These are phyloP conservation scores for Tricholoma bakamatsutake DNA, from an alignment of 768 basidiomycete genomes.

Conservation along the genomic window DNA sequence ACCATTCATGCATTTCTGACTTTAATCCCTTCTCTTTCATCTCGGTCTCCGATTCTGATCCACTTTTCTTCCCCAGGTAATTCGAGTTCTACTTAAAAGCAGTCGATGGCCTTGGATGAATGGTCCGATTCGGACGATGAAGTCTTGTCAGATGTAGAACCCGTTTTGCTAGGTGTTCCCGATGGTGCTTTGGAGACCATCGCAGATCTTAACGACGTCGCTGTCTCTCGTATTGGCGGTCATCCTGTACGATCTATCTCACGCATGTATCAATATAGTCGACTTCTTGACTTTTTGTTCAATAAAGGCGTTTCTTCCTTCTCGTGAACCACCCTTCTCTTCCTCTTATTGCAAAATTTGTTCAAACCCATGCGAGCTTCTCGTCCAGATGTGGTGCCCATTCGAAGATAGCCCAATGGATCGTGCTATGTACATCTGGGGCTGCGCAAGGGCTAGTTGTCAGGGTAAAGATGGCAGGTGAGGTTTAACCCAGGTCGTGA, in stretches of 20 bases:
- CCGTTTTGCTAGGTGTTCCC: constrained; percentile 74
- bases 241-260: constrained; percentile 72
- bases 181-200: constrained; percentile 60
- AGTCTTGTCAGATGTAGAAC: constrained; percentile 45
- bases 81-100: constrained; percentile 6
- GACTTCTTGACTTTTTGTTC: constrained; percentile 40
- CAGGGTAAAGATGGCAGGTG: constrained; percentile 77
- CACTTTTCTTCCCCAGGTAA: constrained; percentile 8
- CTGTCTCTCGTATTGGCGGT: constrained; percentile 88
- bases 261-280: constrained; percentile 41
- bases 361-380: constrained; percentile 67
- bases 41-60: constrained; percentile 15
- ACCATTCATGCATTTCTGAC: constrained; percentile 97
- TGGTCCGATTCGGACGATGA: constrained; percentile 86
- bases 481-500: constrained; percentile 23
- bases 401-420: constrained; percentile 83
- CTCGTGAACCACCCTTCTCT: constrained; percentile 52
- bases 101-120: constrained; percentile 45
- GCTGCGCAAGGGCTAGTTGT: constrained; percentile 63
- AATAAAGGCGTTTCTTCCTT: constrained; percentile 67
- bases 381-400: constrained; percentile 88
- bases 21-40: constrained; percentile 16
- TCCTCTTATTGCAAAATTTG: constrained; percentile 72
- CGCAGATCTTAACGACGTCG: constrained; percentile 63
- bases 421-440: constrained; percentile 82